These are phyloP conservation scores for Botryosphaeria dothidea DNA, from an alignment of 2,329 filamentous ascomycete genomes.

Conservation along the genomic window DNA sequence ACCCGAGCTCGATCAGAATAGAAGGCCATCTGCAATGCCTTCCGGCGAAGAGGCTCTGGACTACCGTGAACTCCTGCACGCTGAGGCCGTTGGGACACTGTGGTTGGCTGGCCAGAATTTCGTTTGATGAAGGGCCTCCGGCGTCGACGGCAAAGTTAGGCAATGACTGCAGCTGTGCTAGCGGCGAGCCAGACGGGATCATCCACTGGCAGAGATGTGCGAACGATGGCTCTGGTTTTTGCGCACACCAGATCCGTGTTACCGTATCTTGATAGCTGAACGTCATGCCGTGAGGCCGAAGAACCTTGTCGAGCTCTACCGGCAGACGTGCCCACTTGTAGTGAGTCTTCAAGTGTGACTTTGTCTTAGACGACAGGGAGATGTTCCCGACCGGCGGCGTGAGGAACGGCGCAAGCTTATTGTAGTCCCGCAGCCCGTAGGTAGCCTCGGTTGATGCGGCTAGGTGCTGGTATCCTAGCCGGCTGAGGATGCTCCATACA, in stretches of 20 bases:
- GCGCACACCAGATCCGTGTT: constrained; percentile 41
- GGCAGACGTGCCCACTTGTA: constrained; percentile 47
- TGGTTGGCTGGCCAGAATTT: constrained; percentile 53
- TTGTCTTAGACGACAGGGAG: constrained; percentile 47
- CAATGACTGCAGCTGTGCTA: constrained; percentile 31
- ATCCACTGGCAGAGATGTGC: constrained; percentile 46
- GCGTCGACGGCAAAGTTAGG: constrained; percentile 31
- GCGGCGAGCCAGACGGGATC: constrained; percentile 42
- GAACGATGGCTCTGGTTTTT: constrained; percentile 39
- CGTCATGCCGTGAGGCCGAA: constrained; percentile 48
- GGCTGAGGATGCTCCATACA: constrained; percentile 51
- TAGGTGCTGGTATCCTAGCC: constrained; percentile 33
- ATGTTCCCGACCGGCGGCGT: constrained; percentile 26
- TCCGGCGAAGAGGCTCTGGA: constrained; percentile 51
- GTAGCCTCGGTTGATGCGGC: constrained; percentile 22
- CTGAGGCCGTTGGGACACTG: constrained; percentile 50
- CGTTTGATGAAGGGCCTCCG: constrained; percentile 54
- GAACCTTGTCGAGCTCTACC: constrained; percentile 43
- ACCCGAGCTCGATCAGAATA: constrained; percentile 53
- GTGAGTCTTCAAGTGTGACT: constrained; percentile 52
- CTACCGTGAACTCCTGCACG: constrained; percentile 55
- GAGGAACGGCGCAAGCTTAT: constrained; percentile 30
- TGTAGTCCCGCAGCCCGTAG: constrained; percentile 35
- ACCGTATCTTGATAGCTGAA: constrained; percentile 51
- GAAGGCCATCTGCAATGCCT: constrained; percentile 49